phyloP scores from a whole-genome alignment of 2,329 filamentous ascomycete species.

The Beauveria medogensis region DNA sequence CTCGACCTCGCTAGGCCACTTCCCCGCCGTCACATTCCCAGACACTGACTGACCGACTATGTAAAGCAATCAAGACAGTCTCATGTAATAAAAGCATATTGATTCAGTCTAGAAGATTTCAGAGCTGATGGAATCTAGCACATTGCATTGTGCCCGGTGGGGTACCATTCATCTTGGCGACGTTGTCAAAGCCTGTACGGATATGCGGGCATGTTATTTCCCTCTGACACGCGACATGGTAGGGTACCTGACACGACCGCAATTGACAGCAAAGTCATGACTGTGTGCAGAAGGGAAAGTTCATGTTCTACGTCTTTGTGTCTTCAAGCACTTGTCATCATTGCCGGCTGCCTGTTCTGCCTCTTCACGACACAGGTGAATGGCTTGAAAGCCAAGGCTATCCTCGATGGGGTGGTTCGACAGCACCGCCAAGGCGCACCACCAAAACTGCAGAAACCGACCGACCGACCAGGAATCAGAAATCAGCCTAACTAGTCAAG shows the following conservation, averaged over 20 bases:
- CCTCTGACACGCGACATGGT: too few relatives aligned
- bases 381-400: background rate
- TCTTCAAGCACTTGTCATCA: background rate
- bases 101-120: too few relatives aligned
- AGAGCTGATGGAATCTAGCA: background rate
- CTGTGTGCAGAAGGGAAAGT: too few relatives aligned
- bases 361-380: background rate
- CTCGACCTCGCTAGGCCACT: background rate
- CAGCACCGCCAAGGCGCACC: background rate
- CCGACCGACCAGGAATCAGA: background rate
- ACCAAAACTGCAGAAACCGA: background rate
- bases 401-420: background rate
- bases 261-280: too few relatives aligned
- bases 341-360: background rate
- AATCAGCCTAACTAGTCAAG: background rate
- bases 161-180: too few relatives aligned
- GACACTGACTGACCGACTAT: background rate
- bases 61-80: background rate
- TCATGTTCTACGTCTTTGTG: background rate
- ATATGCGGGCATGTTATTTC: too few relatives aligned
- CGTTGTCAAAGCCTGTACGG: too few relatives aligned
- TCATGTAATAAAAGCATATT: background rate
- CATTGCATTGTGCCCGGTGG: background rate
- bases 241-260: too few relatives aligned
- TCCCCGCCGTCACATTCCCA: background rate